Base-by-base conservation (phyloP, 225 moss, liverwort and hornwort species). In the Thuidium tamariscinum region DNA sequence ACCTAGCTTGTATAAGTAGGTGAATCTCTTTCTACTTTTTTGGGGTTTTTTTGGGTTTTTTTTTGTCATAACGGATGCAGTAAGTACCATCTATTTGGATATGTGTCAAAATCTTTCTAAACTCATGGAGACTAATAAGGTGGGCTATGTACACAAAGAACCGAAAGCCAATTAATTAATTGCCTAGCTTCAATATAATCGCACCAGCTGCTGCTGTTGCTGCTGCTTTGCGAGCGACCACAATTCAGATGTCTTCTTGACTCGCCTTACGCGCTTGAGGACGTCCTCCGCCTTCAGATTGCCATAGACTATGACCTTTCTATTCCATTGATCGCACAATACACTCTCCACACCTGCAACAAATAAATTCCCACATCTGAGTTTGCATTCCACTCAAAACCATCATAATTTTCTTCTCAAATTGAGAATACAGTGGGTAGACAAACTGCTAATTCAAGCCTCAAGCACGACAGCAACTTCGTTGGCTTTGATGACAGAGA, bases 281-380 rank as follows among this genome's bases (percentile, higher is more conserved):
- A 91, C 87, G 17, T 62, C 89, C 0, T 93, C 93, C 4, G 90
- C 70, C 87, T 89, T 91, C 74, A 89, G 74, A n/a, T 93, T 93
- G 81, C 93, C 93, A 4, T 89, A 87, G 16, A 93, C 90, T 7
- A 83, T 87, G 81, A 93, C 93, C 89, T 93, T 93, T 74, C 81
- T 68, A 17, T 81, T 88, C 93, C 93, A 93, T 44, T 93, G 93
- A 83, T 93, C 91, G 37, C 93, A 93, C 48, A 93, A 49, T 7
- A 93, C 90, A 83, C 65, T 78, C 81, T 93, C 87, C 73, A 93
- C 93, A 48, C 91, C 93, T 93, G 90, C 85, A 86, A 46, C 30
- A n/a, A 42, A 77, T 16, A 68, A n/a, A 59, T 42, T 21, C 66
- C 5, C 77, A 67, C 65, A 52, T 42, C 60, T 84, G 26, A 85